A percentile compares a stretch with the other conserved stretches of the same genome.
Conservation (phyloP, 768 basidiomycete genomes). For the Lactarius psammicola region DNA sequence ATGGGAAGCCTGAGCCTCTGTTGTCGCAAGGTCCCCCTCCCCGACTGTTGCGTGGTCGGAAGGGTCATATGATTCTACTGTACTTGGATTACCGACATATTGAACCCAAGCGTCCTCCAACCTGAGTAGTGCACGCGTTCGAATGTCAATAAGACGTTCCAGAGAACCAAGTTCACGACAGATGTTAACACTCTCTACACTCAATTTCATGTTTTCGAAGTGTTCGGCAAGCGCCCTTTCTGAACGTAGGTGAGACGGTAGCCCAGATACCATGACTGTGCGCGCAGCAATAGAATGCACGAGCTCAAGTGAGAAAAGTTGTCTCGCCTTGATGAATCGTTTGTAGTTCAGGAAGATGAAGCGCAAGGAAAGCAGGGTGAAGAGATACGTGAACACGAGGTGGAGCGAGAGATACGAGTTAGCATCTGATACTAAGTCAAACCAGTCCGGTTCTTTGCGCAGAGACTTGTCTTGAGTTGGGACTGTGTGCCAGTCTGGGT, state of each 20-base stretch:
- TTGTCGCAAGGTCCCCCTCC: constrained; percentile 50
- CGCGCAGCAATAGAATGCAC: constrained; percentile 94
- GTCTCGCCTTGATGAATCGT: constrained; percentile 84
- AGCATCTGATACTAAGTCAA: constrained; percentile 87
- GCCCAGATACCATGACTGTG: constrained; percentile 82
- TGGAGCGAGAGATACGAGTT: constrained; percentile 88
- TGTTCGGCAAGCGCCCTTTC: constrained; percentile 89
- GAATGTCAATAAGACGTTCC: constrained; percentile 66
- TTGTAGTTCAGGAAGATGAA: constrained; percentile 89
- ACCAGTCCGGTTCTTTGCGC: constrained; percentile 52
- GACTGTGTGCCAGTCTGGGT: constrained; percentile 30
- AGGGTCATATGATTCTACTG: constrained; percentile 77
- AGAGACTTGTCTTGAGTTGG: constrained; percentile 32
- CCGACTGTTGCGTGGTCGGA: constrained; percentile 52
- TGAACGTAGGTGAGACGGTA: constrained; percentile 81
- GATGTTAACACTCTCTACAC: constrained; percentile 90
- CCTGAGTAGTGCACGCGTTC: constrained; percentile 76
- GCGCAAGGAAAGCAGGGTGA: constrained; percentile 81
- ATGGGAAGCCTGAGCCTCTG: constrained; percentile 48
- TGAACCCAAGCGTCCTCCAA: constrained; percentile 85
- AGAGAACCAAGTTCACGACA: constrained; percentile 79
- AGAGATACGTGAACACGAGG: constrained; percentile 90
- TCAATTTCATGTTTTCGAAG: constrained; percentile 84
- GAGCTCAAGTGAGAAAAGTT: constrained; percentile 90
- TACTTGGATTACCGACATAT: constrained; percentile 93